Evolutionary conservation across 495 filamentous ascomycete species (phyloP).

Genomic region (Penicillium macrosclerotiorum): DNA sequence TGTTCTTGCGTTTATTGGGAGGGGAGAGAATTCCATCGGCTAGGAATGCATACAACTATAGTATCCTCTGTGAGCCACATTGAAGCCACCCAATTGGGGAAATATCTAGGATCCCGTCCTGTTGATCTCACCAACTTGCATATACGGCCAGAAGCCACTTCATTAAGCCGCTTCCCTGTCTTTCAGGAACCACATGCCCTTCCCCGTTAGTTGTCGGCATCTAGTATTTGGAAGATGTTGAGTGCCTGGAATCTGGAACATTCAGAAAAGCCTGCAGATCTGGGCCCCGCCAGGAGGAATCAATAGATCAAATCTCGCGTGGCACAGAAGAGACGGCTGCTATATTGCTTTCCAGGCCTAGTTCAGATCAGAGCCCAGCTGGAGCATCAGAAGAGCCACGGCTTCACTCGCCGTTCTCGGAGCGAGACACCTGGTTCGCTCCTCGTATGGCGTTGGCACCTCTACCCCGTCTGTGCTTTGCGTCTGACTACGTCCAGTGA

Average conservation of each 20-base stretch:
- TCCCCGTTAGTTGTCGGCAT: too few species aligned
- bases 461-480: constrained; percentile 9
- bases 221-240: neutral
- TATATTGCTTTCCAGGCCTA: neutral
- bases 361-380: neutral
- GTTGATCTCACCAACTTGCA: too few species aligned
- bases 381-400: too few species aligned
- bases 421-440: neutral
- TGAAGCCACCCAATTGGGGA: too few species aligned
- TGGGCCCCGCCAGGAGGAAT: neutral
- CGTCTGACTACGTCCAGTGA: neutral
- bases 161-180: too few species aligned
- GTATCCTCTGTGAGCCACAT: too few species aligned
- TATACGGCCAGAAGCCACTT: too few species aligned
- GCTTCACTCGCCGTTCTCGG: neutral
- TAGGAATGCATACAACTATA: too few species aligned
- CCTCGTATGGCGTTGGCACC: neutral
- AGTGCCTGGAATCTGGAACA: neutral
- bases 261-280: neutral
- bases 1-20: too few species aligned
- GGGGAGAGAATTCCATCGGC: too few species aligned
- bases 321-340: constrained; percentile 6
- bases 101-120: too few species aligned
- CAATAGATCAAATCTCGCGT: constrained; percentile 17
- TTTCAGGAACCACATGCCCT: too few species aligned